A percentile compares a stretch with the other conserved stretches of the same genome.
These are phyloP conservation scores for Elongisporangium anandrum DNA, from an alignment of 352 stramenopile genomes.

Conservation along the genomic window DNA sequence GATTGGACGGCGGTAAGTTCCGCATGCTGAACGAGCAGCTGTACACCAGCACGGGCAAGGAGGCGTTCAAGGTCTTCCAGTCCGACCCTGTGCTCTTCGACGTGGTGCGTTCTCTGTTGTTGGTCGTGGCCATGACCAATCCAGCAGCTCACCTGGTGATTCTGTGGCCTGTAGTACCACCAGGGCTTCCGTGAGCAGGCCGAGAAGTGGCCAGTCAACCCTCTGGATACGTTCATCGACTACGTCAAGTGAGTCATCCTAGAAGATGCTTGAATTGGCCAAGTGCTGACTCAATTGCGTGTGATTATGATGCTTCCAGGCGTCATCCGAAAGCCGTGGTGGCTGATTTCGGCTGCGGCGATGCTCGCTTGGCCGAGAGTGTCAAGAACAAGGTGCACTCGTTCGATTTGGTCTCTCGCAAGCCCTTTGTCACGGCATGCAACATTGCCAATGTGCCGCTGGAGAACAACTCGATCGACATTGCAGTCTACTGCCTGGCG, in stretches of 20 bases:
- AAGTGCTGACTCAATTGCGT: neutral
- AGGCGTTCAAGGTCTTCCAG: conserved; percentile 92
- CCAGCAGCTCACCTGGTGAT: neutral
- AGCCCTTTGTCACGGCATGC: conserved; percentile 91
- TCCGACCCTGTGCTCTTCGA: conserved; percentile 95
- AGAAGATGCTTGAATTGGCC: neutral
- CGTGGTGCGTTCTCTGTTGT: conserved; percentile 27
- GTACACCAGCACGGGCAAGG: conserved; percentile 93
- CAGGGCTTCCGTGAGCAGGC: conserved; percentile 97
- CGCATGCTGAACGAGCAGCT: conserved; percentile 98
- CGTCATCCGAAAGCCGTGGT: conserved; percentile 74
- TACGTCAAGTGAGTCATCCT: conserved; percentile 79
- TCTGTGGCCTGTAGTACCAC: conserved; percentile 83
- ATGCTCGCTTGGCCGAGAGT: conserved; percentile 91
- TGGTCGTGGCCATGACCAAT: neutral
- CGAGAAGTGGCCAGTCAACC: conserved; percentile 96
- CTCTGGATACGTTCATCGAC: conserved; percentile 95
- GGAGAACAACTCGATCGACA: conserved; percentile 85
- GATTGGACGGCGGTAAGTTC: conserved; percentile 94
- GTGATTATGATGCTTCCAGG: conserved; percentile 19
- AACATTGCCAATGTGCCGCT: conserved; percentile 97
- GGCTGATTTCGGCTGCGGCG: conserved; percentile 98
- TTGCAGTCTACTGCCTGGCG: conserved; percentile 96
- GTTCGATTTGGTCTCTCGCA: conserved; percentile 96
- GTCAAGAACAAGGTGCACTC: conserved; percentile 93